Conservation (phyloP, 768 basidiomycete species). For the Rossbeevera mucosa region DNA sequence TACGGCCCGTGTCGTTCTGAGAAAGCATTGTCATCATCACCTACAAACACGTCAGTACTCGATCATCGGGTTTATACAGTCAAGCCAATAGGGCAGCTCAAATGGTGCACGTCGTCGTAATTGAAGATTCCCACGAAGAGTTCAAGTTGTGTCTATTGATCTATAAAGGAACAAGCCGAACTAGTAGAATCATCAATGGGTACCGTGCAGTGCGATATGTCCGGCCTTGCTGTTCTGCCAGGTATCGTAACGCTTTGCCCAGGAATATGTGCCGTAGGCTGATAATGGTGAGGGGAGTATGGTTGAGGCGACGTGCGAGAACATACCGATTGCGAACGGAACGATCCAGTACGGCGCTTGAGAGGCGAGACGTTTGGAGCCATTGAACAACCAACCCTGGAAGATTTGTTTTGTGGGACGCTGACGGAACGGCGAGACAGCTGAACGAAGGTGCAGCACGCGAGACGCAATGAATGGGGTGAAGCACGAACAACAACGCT, state of each 20-base stretch:
- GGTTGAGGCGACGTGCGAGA: not conserved
- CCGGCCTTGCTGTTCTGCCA: conserved; percentile 79
- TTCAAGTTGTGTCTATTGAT: not conserved
- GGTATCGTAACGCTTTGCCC: conserved; percentile 62
- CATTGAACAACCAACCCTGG: conserved; percentile 80
- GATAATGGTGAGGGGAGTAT: not conserved
- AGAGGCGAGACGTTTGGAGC: conserved; percentile 67
- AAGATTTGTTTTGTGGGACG: conserved; percentile 68
- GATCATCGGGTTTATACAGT: too few species aligned
- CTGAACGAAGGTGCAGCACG: conserved; percentile 35
- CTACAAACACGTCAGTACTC: not conserved
- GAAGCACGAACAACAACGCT: not conserved
- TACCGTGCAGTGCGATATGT: conserved; percentile 42
- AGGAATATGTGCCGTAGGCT: conserved; percentile 79
- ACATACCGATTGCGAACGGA: conserved; percentile 75
- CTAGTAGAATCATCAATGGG: not conserved
- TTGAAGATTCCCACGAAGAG: not conserved
- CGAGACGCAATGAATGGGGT: conserved; percentile 1
- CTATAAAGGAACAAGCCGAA: not conserved
- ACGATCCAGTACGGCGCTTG: conserved; percentile 76
- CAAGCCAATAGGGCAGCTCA: not conserved
- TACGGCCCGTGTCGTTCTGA: not conserved
- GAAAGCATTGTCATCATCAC: not conserved
- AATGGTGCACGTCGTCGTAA: too few species aligned
- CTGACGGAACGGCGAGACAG: conserved; percentile 78